Conservation (phyloP, 2,329 filamentous ascomycete species). For the Diaporthe citri region DNA sequence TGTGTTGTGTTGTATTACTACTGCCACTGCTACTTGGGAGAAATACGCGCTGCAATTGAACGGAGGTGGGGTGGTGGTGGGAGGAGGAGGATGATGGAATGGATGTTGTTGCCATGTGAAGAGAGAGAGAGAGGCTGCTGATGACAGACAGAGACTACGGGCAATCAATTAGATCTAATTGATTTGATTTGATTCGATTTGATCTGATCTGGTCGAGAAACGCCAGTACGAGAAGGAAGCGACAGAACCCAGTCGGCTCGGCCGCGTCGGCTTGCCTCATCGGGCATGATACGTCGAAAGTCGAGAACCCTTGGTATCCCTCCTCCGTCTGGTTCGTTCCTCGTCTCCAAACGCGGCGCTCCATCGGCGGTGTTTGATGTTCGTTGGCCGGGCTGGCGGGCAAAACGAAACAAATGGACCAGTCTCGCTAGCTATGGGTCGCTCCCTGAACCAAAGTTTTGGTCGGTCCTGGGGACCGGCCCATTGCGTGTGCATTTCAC, state of each 20-base stretch:
- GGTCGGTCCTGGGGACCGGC: background rate
- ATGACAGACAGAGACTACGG: background rate
- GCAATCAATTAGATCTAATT: background rate
- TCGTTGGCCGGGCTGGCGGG: background rate
- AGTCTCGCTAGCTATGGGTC: slow-evolving; percentile 15
- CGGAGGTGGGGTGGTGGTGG: background rate
- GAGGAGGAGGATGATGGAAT: background rate
- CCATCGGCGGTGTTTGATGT: slow-evolving; percentile 14
- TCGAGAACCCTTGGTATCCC: no score
- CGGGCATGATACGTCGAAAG: slow-evolving; percentile 17
- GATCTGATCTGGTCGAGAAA: background rate
- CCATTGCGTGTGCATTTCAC: background rate
- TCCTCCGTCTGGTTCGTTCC: background rate
- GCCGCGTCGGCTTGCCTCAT: slow-evolving; percentile 21
- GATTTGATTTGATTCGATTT: background rate
- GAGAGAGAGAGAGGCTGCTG: background rate
- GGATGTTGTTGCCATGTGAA: background rate
- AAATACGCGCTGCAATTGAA: slow-evolving; percentile 8
- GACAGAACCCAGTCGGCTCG: background rate
- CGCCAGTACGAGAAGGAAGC: background rate
- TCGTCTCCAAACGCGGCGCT: background rate
- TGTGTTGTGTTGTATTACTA: background rate
- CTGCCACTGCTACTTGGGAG: background rate
- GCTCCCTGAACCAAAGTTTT: background rate
- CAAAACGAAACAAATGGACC: slow-evolving; percentile 19